Evolutionary conservation across 768 basidiomycete species (phyloP), one percentile per base, ranked within the genome.

Genomic region (Mrakia hoshinonis): DNA sequence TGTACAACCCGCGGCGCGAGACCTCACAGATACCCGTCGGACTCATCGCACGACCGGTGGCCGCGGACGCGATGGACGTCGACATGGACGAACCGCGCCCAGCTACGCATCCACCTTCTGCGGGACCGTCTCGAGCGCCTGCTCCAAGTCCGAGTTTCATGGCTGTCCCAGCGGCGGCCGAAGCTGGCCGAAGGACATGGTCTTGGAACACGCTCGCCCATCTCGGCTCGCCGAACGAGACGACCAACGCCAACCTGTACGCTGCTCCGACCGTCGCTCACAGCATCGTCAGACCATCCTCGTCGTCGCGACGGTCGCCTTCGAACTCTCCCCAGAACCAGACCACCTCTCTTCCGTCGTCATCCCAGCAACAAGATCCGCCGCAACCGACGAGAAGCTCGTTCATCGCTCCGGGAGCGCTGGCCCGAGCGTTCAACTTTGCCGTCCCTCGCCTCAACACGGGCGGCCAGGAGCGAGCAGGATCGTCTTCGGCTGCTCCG

Each of bases 61-160:
- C 55, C 20, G 24, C 54, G 20, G 52, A 68, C 26, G 39, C 67
- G 54, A 68, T 68, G 67, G 67, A 68, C 55, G 67, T 68, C 20
- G 67, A 68, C 55, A 31, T 22, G 48, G 34, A 24, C 15, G 54
- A 47, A 38, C 67, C 18, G 43, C 43, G 15, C 7, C 7, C 43
- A 15, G 15, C 43, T 6, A 43, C 15, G 43, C 58, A 22, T 18
- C 58, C 31, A 31, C 52, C 24, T 54, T 26, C n/a, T 24, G 26
- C 58, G 11, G 31, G 58, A 61, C 58, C 58, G 3, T 61, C 58
- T 29, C 58, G 31, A 22, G 10, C n/a, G 36, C 4, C 22, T 22
- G 36, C 36, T 31, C 58, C 58, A 13, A 38, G n/a, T 47, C 43
- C 38, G n/a, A 47, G n/a, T n/a, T 18, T 36, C 12, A 39, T 29